Conservation (phyloP, 148 eudicot species). For the Cornus controversa region DNA sequence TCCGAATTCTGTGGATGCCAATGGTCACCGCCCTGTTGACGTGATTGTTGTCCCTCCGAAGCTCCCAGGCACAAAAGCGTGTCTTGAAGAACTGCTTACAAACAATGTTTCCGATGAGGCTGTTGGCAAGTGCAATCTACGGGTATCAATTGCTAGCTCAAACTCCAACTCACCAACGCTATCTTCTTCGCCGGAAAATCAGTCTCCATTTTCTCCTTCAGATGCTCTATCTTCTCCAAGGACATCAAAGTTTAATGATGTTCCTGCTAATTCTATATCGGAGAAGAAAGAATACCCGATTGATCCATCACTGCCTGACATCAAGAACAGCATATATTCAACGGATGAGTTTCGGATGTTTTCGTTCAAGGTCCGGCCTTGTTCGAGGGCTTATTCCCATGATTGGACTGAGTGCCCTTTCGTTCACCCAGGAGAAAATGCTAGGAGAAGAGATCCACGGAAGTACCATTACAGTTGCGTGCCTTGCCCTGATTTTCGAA, state of each 20-base stretch:
- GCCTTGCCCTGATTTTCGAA: constrained; percentile 79
- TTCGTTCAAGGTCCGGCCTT: constrained; percentile 75
- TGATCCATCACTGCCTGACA: constrained; percentile 82
- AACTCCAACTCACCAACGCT: constrained; percentile 57
- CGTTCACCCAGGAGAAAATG: constrained; percentile 87
- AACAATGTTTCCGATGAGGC: constrained; percentile 37
- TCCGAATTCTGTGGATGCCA: constrained; percentile 43
- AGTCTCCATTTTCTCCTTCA: constrained; percentile 54
- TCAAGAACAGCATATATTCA: constrained; percentile 63
- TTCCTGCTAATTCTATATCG: constrained; percentile 27
- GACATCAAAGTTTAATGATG: constrained; percentile 36
- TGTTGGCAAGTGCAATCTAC: constrained; percentile 34
- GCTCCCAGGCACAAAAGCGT: constrained; percentile 38
- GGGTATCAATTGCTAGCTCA: constrained; percentile 40
- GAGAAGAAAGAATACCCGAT: constrained; percentile 85
- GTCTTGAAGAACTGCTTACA: constrained; percentile 53
- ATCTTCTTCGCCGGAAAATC: constrained; percentile 57
- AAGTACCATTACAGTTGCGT: constrained; percentile 85
- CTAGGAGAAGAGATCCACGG: constrained; percentile 80
- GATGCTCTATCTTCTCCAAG: constrained; percentile 47
- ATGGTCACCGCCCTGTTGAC: constrained; percentile 59
- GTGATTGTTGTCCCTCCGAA: constrained; percentile 69
- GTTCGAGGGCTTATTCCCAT: constrained; percentile 85
- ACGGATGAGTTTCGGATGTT: constrained; percentile 89
- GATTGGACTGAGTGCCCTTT: constrained; percentile 96